Evolutionary conservation across 2,329 filamentous ascomycete genomes (phyloP).

Genomic region (Hymenoscyphus occultus): DNA sequence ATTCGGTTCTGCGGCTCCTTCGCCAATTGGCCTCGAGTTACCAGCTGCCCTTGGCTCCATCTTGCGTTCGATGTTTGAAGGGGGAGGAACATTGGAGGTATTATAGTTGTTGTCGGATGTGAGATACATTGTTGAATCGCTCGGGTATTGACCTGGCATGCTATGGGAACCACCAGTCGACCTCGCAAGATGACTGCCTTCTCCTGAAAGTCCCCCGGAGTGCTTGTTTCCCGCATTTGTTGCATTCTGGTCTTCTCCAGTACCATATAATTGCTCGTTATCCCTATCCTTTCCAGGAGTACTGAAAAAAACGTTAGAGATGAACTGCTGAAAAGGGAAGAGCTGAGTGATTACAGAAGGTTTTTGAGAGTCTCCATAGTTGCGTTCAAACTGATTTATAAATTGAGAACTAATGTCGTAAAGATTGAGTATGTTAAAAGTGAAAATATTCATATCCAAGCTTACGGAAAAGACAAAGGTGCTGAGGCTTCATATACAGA

Average conservation of each 20-base stretch:
- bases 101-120: not conserved
- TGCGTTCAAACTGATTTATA: not conserved
- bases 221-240: not conserved
- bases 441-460: not conserved
- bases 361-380: slow-evolving; percentile 17
- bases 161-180: not conserved
- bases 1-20: not conserved
- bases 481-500: slow-evolving; percentile 4
- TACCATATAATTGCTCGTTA: not conserved
- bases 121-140: not conserved
- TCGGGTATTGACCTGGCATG: slow-evolving; percentile 5
- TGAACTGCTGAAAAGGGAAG: not conserved
- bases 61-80: not conserved
- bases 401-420: not conserved
- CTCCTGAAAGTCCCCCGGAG: slow-evolving; percentile 4
- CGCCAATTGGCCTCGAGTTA: not conserved
- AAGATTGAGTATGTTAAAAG: not conserved
- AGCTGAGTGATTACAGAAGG: slow-evolving; percentile 8
- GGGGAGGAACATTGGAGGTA: not conserved
- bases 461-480: not conserved
- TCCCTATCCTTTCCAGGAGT: slow-evolving; percentile 4
- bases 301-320: slow-evolving; percentile 1
- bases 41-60: not conserved
- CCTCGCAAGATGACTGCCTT: slow-evolving; percentile 13
- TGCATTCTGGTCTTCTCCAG: slow-evolving; percentile 3